Conservation (phyloP, 495 filamentous ascomycete species). For the Hypomontagnella submonticulosa region DNA sequence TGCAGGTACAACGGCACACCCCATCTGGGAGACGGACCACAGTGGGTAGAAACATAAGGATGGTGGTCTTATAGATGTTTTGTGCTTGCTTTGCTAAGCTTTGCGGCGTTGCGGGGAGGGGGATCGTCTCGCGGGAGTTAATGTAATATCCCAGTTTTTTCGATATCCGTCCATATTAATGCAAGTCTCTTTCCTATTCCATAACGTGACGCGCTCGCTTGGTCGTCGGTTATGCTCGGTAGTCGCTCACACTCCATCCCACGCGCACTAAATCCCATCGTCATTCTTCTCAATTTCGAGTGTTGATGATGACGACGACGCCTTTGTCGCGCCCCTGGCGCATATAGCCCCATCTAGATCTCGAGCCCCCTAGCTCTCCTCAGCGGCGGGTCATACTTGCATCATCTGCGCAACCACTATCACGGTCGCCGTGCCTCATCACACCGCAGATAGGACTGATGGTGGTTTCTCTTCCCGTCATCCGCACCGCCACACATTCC, state of each 20-base stretch:
- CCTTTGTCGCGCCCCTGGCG: slow-evolving; percentile 10
- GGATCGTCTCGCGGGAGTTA: slow-evolving; percentile 3
- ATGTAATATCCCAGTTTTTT: slow-evolving; percentile 7
- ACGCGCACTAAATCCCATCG: not conserved
- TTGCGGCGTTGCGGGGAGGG: slow-evolving; percentile 13
- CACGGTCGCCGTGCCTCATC: slow-evolving; percentile 17
- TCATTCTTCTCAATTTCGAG: slow-evolving; percentile 3
- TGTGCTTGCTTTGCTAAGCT: not conserved
- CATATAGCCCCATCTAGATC: slow-evolving; percentile 27
- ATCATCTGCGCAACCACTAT: slow-evolving; percentile 20
- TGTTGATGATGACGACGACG: slow-evolving; percentile 11
- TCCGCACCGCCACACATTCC: slow-evolving; percentile 25
- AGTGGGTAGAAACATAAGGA: slow-evolving; percentile 13
- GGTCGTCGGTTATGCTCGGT: not conserved
- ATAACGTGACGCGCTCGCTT: too few species aligned
- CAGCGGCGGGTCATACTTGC: not conserved
- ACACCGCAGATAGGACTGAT: slow-evolving; percentile 16
- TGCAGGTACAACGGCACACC: too few species aligned
- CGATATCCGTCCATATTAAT: too few species aligned
- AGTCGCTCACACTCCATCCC: not conserved
- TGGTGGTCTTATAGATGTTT: slow-evolving; percentile 11
- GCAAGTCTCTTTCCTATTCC: slow-evolving; percentile 1
- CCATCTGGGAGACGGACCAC: too few species aligned
- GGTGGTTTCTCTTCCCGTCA: not conserved
- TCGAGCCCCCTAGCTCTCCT: slow-evolving; percentile 1